phyloP scores from a whole-genome alignment of 2,329 filamentous ascomycete species.

The Aspergillus puulaauensis region DNA sequence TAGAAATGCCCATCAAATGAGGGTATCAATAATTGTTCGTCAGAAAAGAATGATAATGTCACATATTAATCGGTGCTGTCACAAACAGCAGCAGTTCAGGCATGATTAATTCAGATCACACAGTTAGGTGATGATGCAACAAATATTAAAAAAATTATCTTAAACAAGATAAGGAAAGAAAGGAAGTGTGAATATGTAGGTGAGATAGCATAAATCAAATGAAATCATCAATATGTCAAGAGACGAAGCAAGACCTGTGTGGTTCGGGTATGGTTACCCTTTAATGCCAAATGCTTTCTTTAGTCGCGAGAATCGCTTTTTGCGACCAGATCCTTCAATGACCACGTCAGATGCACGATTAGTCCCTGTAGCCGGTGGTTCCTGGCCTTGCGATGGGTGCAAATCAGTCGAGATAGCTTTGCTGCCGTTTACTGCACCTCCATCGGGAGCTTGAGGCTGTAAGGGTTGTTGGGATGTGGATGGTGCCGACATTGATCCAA shows the following conservation, averaged over 20 bases:
- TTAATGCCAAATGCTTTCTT: slow-evolving; percentile 46
- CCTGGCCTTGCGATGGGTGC: background rate
- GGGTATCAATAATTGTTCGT: slow-evolving; percentile 15
- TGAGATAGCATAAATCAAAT: background rate
- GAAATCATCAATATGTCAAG: background rate
- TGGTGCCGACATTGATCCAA: background rate
- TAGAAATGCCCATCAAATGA: slow-evolving; percentile 8
- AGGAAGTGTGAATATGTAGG: background rate
- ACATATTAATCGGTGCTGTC: slow-evolving; percentile 2
- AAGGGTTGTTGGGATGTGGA: background rate
- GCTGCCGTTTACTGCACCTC: slow-evolving; percentile 14
- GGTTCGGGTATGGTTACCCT: background rate
- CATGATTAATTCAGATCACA: slow-evolving; percentile 5
- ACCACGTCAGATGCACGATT: slow-evolving; percentile 28
- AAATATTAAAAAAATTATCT: slow-evolving; percentile 12
- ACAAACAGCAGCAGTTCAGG: slow-evolving; percentile 4
- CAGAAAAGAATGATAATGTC: background rate
- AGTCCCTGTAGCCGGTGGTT: background rate
- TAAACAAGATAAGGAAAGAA: background rate
- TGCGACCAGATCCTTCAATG: slow-evolving; percentile 40
- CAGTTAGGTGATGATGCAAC: background rate
- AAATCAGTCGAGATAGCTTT: background rate
- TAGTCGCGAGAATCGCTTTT: slow-evolving; percentile 47
- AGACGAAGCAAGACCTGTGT: background rate
- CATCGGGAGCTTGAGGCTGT: slow-evolving; percentile 15